A percentile compares a stretch with the other conserved stretches of the same genome.
phyloP scores from a whole-genome alignment of 108 stramenopile species.

The Discostella pseudostelligera region DNA sequence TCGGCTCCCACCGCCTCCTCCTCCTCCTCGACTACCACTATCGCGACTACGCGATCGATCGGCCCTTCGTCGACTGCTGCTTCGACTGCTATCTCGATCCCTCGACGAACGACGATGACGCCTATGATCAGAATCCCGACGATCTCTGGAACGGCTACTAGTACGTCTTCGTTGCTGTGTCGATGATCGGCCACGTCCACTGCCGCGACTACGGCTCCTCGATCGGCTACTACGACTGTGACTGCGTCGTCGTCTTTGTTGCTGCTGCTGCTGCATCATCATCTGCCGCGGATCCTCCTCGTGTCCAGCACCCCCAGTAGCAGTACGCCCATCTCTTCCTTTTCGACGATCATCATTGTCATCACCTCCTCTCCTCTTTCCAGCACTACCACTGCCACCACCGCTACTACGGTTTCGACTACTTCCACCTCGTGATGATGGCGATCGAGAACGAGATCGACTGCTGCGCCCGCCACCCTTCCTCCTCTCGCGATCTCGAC shows the following conservation, averaged over 20 bases:
- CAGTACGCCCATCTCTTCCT: not conserved
- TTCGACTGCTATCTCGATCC: slow-evolving; percentile 5
- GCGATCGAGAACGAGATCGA: too few relatives aligned
- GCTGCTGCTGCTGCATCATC: too few relatives aligned
- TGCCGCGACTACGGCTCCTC: slow-evolving; percentile 1
- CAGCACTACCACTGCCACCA: too few relatives aligned
- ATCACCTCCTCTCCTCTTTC: slow-evolving; percentile 3
- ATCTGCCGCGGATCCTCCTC: too few relatives aligned
- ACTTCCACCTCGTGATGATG: too few relatives aligned
- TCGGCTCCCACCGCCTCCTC: not conserved
- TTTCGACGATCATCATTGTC: slow-evolving; percentile 1
- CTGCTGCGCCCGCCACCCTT: not conserved
- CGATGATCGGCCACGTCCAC: slow-evolving; percentile 6
- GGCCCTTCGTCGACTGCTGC: not conserved
- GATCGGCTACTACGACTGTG: not conserved
- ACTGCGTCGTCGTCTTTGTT: not conserved
- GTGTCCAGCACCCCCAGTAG: too few relatives aligned
- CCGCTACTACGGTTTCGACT: too few relatives aligned
- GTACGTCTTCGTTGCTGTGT: not conserved
- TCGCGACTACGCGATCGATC: slow-evolving; percentile 4
- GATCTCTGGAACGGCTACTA: slow-evolving; percentile 1
- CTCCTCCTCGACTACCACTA: not conserved
- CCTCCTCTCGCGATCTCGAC: not conserved
- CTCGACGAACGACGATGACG: slow-evolving; percentile 4
- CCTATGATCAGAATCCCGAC: not conserved